These are phyloP conservation scores for Lenwebbia sp. DNA, from an alignment of 345 rosid genomes.

Conservation along the genomic window DNA sequence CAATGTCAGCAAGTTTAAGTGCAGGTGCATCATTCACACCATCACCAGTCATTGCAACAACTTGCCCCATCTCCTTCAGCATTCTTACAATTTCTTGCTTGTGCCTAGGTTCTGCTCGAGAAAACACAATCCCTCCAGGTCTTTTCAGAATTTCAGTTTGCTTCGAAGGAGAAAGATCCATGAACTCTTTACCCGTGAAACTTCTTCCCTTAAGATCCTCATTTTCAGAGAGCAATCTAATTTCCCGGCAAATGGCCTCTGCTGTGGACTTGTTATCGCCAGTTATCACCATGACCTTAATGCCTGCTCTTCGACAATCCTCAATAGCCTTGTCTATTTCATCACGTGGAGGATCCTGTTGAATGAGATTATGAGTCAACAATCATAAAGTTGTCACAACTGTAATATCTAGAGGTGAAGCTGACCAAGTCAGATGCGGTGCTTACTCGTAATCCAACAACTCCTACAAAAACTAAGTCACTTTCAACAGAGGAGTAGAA, in stretches of 20 bases:
- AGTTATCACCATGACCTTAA: conserved; percentile 83
- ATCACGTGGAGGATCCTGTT: conserved; percentile 88
- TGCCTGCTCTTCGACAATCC: conserved; percentile 80
- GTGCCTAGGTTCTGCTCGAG: conserved; percentile 87
- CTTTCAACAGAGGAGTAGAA: conserved; percentile 63
- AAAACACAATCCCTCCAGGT: conserved; percentile 79
- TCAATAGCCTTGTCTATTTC: conserved; percentile 68
- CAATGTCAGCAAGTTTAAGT: conserved; percentile 87
- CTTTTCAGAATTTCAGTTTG: conserved; percentile 40
- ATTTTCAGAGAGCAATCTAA: conserved; percentile 37
- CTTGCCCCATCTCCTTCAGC: conserved; percentile 80
- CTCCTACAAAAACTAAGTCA: conserved; percentile 62
- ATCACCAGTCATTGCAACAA: conserved; percentile 99
- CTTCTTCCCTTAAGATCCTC: conserved; percentile 59
- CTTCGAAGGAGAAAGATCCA: conserved; percentile 39
- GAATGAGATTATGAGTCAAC: not conserved
- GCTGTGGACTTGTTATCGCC: conserved; percentile 97
- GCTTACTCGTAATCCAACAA: conserved; percentile 76
- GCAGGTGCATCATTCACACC: conserved; percentile 99
- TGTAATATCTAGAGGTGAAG: not conserved
- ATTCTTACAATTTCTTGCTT: conserved; percentile 89
- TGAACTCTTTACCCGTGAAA: conserved; percentile 72
- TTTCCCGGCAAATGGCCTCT: conserved; percentile 79
- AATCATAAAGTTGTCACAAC: not conserved
- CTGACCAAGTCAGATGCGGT: not conserved